These are phyloP conservation scores for Cystofilobasidium macerans DNA, from an alignment of 768 basidiomycete genomes.

Conservation along the genomic window DNA sequence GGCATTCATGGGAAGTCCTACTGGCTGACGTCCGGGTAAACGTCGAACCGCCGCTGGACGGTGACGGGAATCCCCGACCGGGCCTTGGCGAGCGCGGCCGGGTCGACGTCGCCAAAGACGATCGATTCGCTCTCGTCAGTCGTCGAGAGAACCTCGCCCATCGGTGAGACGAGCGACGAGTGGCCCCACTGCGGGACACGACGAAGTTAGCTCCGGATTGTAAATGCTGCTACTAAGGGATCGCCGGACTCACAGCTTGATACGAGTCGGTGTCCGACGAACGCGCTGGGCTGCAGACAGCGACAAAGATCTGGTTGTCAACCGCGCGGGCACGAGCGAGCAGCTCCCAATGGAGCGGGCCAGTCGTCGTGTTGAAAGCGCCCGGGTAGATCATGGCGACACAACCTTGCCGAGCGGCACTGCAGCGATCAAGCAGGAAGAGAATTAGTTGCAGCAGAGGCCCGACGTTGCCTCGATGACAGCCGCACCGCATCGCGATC, in stretches of 20 bases:
- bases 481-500: conserved; percentile 74
- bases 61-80: conserved; percentile 85
- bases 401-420: conserved; percentile 50
- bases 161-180: conserved; percentile 45
- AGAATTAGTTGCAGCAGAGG: conserved; percentile 42
- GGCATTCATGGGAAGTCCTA: background rate
- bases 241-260: conserved; percentile 48
- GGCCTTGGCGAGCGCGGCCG: conserved; percentile 53
- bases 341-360: conserved; percentile 91
- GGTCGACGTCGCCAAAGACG: conserved; percentile 65
- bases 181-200: conserved; percentile 30
- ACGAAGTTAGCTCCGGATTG: background rate
- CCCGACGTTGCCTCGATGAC: conserved; percentile 68
- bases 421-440: too few species aligned
- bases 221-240: background rate
- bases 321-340: conserved; percentile 77
- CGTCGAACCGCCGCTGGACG: conserved; percentile 47
- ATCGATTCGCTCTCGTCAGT: conserved; percentile 70
- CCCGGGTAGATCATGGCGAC: conserved; percentile 82
- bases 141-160: conserved; percentile 63
- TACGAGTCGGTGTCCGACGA: conserved; percentile 62
- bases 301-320: conserved; percentile 92
- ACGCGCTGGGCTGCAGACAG: conserved; percentile 91
- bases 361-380: conserved; percentile 59
- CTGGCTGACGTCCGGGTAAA: conserved; percentile 5